These are phyloP conservation scores for Alternaria panax DNA, from an alignment of 2,329 filamentous ascomycete species.

Conservation along the genomic window DNA sequence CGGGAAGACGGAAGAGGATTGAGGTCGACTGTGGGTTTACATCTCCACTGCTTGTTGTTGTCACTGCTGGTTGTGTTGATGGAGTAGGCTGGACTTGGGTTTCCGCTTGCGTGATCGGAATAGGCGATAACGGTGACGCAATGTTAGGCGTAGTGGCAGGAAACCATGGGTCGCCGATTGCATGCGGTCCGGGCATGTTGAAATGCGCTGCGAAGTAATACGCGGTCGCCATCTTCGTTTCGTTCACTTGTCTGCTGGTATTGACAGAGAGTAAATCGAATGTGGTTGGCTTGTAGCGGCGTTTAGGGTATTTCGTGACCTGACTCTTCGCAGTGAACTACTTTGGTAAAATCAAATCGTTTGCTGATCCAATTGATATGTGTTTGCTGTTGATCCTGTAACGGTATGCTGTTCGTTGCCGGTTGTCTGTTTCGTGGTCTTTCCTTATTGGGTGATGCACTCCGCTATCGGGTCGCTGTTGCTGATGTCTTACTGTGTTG, in stretches of 20 bases:
- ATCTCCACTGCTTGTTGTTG: constrained; percentile 9
- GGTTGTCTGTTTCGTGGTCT: neutral
- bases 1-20: constrained; percentile 59
- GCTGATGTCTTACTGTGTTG: neutral
- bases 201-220: constrained; percentile 33
- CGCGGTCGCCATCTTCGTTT: constrained; percentile 21
- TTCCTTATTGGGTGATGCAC: neutral
- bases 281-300: neutral
- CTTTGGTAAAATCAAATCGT: neutral
- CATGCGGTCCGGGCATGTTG: constrained; percentile 17
- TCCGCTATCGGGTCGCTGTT: neutral
- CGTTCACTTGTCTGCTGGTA: neutral
- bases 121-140: neutral
- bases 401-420: neutral
- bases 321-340: neutral
- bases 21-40: constrained; percentile 23
- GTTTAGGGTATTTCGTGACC: neutral
- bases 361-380: neutral
- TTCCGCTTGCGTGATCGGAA: neutral
- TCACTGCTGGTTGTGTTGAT: neutral
- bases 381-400: neutral
- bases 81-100: constrained; percentile 5
- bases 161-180: neutral
- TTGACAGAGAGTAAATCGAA: too few relatives aligned
- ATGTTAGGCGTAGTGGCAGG: neutral